Evolutionary conservation across 495 filamentous ascomycete genomes (phyloP).

Genomic region (Bathelium albidoporum): DNA sequence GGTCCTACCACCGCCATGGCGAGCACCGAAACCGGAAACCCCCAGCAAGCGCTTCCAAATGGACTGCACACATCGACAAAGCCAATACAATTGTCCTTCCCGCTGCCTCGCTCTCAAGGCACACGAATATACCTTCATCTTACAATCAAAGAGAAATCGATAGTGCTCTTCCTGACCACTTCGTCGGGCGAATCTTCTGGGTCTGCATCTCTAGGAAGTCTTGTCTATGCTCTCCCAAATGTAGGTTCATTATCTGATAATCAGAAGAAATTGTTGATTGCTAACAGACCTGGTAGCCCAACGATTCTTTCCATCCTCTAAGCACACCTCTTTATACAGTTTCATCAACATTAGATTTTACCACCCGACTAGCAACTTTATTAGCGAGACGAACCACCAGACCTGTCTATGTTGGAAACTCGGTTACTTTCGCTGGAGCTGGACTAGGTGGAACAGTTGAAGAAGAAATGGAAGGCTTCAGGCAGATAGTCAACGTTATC

Average conservation of each 20-base stretch:
- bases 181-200: conserved; percentile 49
- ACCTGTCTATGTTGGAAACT: conserved; percentile 79
- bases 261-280: background rate
- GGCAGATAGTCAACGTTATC: conserved; percentile 57
- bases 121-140: conserved; percentile 74
- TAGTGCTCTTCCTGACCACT: conserved; percentile 68
- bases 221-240: conserved; percentile 87
- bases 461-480: conserved; percentile 88
- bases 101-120: conserved; percentile 63
- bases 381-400: conserved; percentile 56
- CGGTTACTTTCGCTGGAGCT: conserved; percentile 54
- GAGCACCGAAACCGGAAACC: background rate
- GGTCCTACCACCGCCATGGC: background rate
- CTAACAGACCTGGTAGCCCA: conserved; percentile 33
- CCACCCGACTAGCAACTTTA: conserved; percentile 72
- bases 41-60: conserved; percentile 5
- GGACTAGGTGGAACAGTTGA: conserved; percentile 68
- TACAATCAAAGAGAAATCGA: conserved; percentile 53
- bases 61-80: conserved; percentile 25
- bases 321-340: conserved; percentile 71
- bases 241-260: conserved; percentile 38
- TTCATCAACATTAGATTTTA: conserved; percentile 70
- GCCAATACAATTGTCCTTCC: conserved; percentile 60
- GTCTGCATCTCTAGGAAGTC: conserved; percentile 56
- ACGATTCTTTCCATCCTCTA: conserved; percentile 48